Evolutionary conservation across 768 basidiomycete genomes (phyloP), one percentile per base, ranked within the genome.

Genomic region (Pleurotus sapidus): DNA sequence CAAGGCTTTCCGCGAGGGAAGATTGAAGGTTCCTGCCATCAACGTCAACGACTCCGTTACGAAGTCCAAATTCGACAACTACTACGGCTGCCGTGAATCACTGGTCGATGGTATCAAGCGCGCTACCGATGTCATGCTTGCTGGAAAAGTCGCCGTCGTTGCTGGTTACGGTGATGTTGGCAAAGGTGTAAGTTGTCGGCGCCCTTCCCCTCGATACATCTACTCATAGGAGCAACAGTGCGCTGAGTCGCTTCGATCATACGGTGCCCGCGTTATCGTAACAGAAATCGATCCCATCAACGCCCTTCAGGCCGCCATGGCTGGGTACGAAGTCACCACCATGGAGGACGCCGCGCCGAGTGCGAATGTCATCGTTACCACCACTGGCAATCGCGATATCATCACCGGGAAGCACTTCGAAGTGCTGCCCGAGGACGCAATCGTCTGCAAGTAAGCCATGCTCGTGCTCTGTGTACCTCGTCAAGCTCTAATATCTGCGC

Each of bases 241-340:
- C 72, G 96, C 96, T 56, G 95, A 98, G 75, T 93, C 97, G 18
- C 87, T 99, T 66, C 85, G 87, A 51, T 91, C 94, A n/a, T 99
- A 98, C 73, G 97, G 97, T 70, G 87, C 95, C 62, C 95, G 97
- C 67, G 96, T 98, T 43, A 66, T 99, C 65, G 72, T 99, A 69
- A 98, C 97, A 61, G 97, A 99, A 74, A 97, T 99, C 71, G 97
- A 99, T 77, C 97, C 97, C 62, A 99, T 99, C 88, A 99, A 99
- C 73, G 97, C 96, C 49, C 89, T 99, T 59, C 97, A 99, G 74
- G 97, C 97, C 64, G 96, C 95, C 56, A 99, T 99, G 97, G 95
- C 94, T 68, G 97, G 97, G 57, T 99, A 95, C 72, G 96, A 99
- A 74, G 96, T 99, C 59, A 89, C 89, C 58, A 98, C 95, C 56